Conservation (phyloP, 805 yeast genomes). For the Candida golubevii region DNA sequence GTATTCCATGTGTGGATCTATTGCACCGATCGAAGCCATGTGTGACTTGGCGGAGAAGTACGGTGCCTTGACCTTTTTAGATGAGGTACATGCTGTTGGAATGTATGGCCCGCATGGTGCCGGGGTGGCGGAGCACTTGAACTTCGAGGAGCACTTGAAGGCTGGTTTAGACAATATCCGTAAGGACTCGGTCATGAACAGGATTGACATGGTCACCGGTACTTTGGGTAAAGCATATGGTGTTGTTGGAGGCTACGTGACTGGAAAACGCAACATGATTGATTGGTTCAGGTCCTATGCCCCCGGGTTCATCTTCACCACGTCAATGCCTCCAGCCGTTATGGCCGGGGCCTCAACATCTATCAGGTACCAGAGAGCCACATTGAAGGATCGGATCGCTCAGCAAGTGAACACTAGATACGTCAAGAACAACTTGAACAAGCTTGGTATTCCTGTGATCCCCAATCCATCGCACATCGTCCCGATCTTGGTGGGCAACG, state of each 20-base stretch:
- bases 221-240: conserved; percentile 97
- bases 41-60: conserved; percentile 96
- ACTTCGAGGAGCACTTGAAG: conserved; percentile 75
- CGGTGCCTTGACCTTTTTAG: conserved; percentile 94
- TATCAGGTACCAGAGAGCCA: conserved; percentile 74
- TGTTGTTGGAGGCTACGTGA: conserved; percentile 95
- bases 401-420: conserved; percentile 86
- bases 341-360: conserved; percentile 95
- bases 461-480: conserved; percentile 98
- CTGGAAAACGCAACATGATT: conserved; percentile 75
- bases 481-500: conserved; percentile 92
- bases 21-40: conserved; percentile 86
- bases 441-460: conserved; percentile 85
- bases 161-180: conserved; percentile 50
- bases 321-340: conserved; percentile 93
- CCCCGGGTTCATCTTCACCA: conserved; percentile 96
- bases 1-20: conserved; percentile 97
- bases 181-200: conserved; percentile 62
- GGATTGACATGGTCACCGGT: conserved; percentile 95
- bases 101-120: conserved; percentile 99
- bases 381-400: conserved; percentile 69
- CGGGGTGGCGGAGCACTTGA: conserved; percentile 96
- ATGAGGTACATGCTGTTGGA: conserved; percentile 99
- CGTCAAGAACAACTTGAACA: conserved; percentile 67
- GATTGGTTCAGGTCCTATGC: conserved; percentile 97